These are phyloP conservation scores for Bryum argenteum DNA, from an alignment of 225 moss, liverwort and hornwort species.

Conservation along the genomic window DNA sequence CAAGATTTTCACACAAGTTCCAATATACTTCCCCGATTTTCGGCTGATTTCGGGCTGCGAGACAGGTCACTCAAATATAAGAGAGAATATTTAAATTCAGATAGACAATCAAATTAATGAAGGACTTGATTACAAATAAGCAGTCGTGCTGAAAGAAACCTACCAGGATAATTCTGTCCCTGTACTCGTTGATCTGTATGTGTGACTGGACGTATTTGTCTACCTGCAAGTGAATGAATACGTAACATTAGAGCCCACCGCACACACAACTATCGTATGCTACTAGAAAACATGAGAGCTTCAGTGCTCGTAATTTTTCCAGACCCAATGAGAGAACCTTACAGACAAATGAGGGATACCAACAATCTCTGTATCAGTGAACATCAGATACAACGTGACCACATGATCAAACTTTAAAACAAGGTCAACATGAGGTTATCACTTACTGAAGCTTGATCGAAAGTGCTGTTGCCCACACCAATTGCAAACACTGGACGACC, in stretches of 20 bases:
- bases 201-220: constrained; percentile 97
- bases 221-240: constrained; percentile 53
- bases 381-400: not conserved
- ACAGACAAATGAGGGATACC: not conserved
- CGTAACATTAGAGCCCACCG: not conserved
- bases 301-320: not conserved
- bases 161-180: constrained; percentile 84
- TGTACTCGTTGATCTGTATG: constrained; percentile 96
- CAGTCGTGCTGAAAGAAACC: constrained; percentile 8
- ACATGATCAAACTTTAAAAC: not conserved
- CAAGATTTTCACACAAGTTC: constrained; percentile 86
- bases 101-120: not conserved
- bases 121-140: not conserved
- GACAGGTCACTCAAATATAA: constrained; percentile 16
- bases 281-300: not conserved
- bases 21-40: constrained; percentile 53
- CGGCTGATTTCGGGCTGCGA: constrained; percentile 63
- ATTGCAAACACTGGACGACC: constrained; percentile 95
- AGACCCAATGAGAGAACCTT: not conserved
- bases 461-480: constrained; percentile 82
- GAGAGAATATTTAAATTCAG: not conserved
- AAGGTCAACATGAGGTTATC: not conserved
- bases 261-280: not conserved
- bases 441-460: constrained; percentile 85
- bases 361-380: not conserved